Evolutionary conservation across 148 eudicot genomes (phyloP).

Genomic region (Rhododendron ovatum): DNA sequence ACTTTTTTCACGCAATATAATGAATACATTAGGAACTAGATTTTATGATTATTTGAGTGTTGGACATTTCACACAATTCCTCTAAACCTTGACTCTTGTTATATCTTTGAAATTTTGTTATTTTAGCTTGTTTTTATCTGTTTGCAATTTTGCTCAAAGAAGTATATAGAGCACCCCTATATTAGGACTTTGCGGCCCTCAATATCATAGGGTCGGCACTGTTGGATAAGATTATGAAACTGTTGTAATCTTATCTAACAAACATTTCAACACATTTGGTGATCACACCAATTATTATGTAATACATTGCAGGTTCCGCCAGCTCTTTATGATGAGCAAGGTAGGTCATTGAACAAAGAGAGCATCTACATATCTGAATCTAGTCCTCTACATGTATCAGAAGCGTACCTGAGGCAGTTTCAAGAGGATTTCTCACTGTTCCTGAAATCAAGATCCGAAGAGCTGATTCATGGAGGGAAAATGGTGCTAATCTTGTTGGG

Average conservation of each 20-base stretch:
- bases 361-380: constrained; percentile 65
- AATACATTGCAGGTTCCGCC: constrained; percentile 48
- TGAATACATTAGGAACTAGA: too few species aligned
- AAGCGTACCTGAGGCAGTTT: constrained; percentile 64
- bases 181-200: too few species aligned
- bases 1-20: too few species aligned
- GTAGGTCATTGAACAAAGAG: constrained; percentile 58
- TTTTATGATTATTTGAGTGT: too few species aligned
- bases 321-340: constrained; percentile 52
- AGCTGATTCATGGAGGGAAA: constrained; percentile 50
- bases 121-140: too few species aligned
- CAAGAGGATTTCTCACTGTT: constrained; percentile 62
- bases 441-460: constrained; percentile 57
- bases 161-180: too few species aligned
- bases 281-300: neutral
- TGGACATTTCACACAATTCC: too few species aligned
- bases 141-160: too few species aligned
- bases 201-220: too few species aligned
- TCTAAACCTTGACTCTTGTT: too few species aligned
- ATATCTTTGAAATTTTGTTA: too few species aligned
- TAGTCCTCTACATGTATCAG: constrained; percentile 41
- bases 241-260: neutral
- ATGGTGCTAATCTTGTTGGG: constrained; percentile 78
- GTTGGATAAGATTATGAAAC: too few species aligned
- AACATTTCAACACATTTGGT: neutral